These are phyloP conservation scores for Rutstroemia sp. DNA, from an alignment of 2,329 filamentous ascomycete species.

Conservation along the genomic window DNA sequence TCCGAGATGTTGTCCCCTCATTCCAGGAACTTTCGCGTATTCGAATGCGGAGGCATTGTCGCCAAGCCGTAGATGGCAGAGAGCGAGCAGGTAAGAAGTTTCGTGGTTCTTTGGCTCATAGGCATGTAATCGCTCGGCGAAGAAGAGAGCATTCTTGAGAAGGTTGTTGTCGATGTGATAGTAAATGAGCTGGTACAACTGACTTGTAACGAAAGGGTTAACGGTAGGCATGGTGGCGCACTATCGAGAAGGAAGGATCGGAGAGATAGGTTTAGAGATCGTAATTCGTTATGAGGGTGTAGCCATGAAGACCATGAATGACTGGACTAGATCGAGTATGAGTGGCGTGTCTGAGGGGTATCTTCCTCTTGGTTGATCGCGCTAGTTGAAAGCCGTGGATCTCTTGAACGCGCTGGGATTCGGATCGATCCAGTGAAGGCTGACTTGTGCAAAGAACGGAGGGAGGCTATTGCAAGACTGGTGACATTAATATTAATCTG, in stretches of 20 bases:
- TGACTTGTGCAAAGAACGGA: no score
- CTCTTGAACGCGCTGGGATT: no score
- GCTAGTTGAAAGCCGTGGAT: neutral
- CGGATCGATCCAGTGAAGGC: no score
- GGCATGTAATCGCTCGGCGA: constrained; percentile 77
- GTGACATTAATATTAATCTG: neutral
- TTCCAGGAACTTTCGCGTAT: constrained; percentile 62
- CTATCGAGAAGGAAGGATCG: constrained; percentile 7
- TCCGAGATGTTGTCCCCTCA: constrained; percentile 68
- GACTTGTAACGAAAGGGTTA: constrained; percentile 24
- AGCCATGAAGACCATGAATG: constrained; percentile 24
- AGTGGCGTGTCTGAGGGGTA: neutral
- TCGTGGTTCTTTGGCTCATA: constrained; percentile 78
- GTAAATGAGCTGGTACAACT: constrained; percentile 51
- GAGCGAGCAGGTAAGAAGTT: constrained; percentile 71
- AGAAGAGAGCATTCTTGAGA: constrained; percentile 85
- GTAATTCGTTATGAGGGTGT: constrained; percentile 20
- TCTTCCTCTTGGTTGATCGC: neutral
- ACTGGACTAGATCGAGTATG: neutral
- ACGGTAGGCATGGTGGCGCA: constrained; percentile 25
- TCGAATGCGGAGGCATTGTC: constrained; percentile 84
- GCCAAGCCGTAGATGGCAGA: constrained; percentile 77
- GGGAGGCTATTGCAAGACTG: no score
- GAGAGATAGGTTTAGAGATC: constrained; percentile 12
- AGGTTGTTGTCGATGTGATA: constrained; percentile 84